Base-by-base conservation (phyloP, 2,329 filamentous ascomycete species). In the Sphaceloma murrayae region DNA sequence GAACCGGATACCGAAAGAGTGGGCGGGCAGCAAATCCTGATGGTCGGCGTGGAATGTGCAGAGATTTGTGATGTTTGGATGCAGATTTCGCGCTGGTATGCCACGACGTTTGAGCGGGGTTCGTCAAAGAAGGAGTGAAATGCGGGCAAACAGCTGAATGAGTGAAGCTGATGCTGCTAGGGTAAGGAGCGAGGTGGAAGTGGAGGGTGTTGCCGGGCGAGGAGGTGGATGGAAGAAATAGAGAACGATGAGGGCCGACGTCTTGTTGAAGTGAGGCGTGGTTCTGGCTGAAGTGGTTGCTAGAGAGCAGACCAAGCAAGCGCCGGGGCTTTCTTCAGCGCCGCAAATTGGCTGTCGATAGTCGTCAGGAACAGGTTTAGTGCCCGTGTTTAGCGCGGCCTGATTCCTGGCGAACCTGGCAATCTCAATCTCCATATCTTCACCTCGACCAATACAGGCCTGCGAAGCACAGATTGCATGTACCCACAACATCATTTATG, bases 121-220 rank as follows among this genome's bases (percentile, higher is more conserved):
- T 16, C 13, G 19, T 34, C 22, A 11, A 11, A n/a, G 34, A 67
- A 65, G 52, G 61, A 66, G 58, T 52, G 63, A 57, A 61, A 52
- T 66, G 72, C 63, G 62, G 57, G 62, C 62, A 63, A 65, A 62
- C 70, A 73, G 72, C 73, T 75, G 62, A 78, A 77, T 65, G 75
- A 78, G 70, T 78, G 75, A 76, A 78, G 74, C 74, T 67, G 70
- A 62, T 61, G 66, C 66, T 51, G 57, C 57, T 55, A 53, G 49
- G 53, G 13, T 49, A 50, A 17, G 43, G 29, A 46, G 39, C 19
- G 32, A 34, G 42, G 19, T 24, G 16, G 39, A 11, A 18, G 22
- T 10, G 36, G 27, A 10, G 18, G 13, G 27, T 27, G 17, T 32
- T 17, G 42, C 42, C 24, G 27, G 29, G 29, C 21, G 34, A 42